Conservation (phyloP, 2,329 filamentous ascomycete species). For the Bipolaris cookei region DNA sequence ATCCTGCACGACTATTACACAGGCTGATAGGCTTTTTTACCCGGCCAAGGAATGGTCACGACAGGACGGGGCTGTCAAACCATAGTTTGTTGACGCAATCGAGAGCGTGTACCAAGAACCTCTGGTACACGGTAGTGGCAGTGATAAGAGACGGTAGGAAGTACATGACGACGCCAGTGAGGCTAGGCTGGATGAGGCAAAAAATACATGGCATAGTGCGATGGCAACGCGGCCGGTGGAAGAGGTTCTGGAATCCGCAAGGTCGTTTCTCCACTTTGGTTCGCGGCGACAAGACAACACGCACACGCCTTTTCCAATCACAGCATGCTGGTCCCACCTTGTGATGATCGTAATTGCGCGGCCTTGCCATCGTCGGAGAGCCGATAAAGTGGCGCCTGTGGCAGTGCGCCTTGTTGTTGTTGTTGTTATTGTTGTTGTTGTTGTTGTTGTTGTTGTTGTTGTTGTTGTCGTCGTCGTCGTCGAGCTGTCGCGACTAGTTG, state of each 20-base stretch:
- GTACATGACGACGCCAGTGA: slow-evolving; percentile 1
- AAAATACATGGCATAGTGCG: slow-evolving; percentile 19
- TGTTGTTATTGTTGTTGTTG: neutral
- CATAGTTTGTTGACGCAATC: slow-evolving; percentile 3
- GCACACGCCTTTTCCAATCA: slow-evolving; percentile 27
- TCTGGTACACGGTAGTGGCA: slow-evolving; percentile 8
- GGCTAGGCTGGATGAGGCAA: slow-evolving; percentile 26
- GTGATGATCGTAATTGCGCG: slow-evolving; percentile 42
- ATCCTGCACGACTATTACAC: slow-evolving; percentile 4
- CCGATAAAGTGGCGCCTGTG: neutral
- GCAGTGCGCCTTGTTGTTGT: slow-evolving; percentile 8
- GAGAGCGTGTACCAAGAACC: neutral
- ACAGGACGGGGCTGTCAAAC: neutral
- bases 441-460: slow-evolving; percentile 5
- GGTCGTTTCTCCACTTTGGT: slow-evolving; percentile 24
- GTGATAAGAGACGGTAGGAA: slow-evolving; percentile 4
- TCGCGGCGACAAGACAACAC: slow-evolving; percentile 34
- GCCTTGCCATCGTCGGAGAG: slow-evolving; percentile 10
- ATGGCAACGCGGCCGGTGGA: slow-evolving; percentile 21
- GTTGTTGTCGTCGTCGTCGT: neutral
- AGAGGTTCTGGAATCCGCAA: slow-evolving; percentile 34
- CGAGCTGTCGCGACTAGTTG: neutral
- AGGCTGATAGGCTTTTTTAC: neutral
- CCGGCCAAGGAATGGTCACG: neutral
- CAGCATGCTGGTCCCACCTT: slow-evolving; percentile 22